Conservation (phyloP, 306 rosid genomes). For the Cicer yamashitae region DNA sequence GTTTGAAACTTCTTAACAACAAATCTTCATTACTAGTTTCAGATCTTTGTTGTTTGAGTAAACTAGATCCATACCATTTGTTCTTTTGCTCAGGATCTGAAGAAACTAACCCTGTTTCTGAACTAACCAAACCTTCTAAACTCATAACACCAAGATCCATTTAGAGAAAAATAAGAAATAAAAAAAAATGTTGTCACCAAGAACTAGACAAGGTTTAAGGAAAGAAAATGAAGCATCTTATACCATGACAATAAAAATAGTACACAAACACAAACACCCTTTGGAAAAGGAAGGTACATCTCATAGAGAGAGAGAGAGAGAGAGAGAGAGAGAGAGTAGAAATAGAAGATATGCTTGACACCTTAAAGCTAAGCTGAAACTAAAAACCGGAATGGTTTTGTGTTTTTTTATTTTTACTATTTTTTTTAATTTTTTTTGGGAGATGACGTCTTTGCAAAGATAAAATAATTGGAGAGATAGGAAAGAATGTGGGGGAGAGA, state of each 20-base stretch:
- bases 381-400: slow-evolving; percentile 66
- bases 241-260: slow-evolving; percentile 24
- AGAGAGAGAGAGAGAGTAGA: slow-evolving; percentile 13
- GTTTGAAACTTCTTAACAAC: slow-evolving; percentile 61
- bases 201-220: slow-evolving; percentile 35
- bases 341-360: slow-evolving; percentile 46
- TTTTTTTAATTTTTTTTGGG: slow-evolving; percentile 1
- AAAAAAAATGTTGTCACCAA: neutral
- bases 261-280: slow-evolving; percentile 43
- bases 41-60: slow-evolving; percentile 77
- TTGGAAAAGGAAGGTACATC: slow-evolving; percentile 53
- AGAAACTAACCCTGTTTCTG: slow-evolving; percentile 55
- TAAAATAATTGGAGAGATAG: slow-evolving; percentile 78
- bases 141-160: slow-evolving; percentile 89
- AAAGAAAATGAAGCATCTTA: slow-evolving; percentile 47
- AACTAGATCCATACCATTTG: slow-evolving; percentile 75
- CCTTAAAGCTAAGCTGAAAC: slow-evolving; percentile 60
- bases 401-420: slow-evolving; percentile 2
- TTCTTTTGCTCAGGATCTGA: slow-evolving; percentile 79
- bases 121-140: slow-evolving; percentile 74
- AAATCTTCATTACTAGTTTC: slow-evolving; percentile 54
- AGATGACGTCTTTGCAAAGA: slow-evolving; percentile 57
- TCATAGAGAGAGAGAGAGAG: slow-evolving; percentile 27
- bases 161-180: neutral
- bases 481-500: slow-evolving; percentile 30